Evolutionary conservation across 1,139 yeast species (phyloP), one percentile per base, ranked within the genome.

Genomic region (Diutina mesorugosa): DNA sequence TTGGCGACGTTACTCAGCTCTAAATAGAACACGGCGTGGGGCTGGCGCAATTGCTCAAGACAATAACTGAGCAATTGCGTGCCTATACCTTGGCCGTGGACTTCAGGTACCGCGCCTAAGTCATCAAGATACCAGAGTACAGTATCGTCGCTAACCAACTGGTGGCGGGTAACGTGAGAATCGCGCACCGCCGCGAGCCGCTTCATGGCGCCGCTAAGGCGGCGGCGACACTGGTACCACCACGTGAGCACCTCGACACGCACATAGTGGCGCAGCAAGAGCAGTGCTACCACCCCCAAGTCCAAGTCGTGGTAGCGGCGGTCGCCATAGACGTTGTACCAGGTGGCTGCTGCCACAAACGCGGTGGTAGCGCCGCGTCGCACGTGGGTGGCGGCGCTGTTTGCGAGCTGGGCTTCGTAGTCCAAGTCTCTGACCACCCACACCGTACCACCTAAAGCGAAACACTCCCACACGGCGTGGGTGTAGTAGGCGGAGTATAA

Each of bases 11-110:
- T 50, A 30, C 45, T 32, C 53, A 50, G 53, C 21, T 50, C 53
- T 45, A 50, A 50, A n/a, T 50, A 50, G 30, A 28, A 47, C 8
- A 30, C 30, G 8, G 29, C 35, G 29, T n/a, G 16, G 6, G 21
- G 14, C 45, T n/a, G 45, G 26, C 12, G 41, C 21, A 50, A 69
- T 56, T 65, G 63, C 16, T 65, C 66, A 54, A 69, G 59, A 56
- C 69, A 65, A 62, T 70, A 69, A 55, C 72, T 67, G 57, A 73
- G 63, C 56, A 73, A 65, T 56, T 67, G 62, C 61, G 68, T 69
- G 55, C 76, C 78, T 58, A 73, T 66, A 7, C 77, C 75, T 58
- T 70, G 70, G 56, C 78, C 77, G 60, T 71, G 68, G 72, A 72
- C 71, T 18, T 71, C 63, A 14, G 77, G 77, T 55, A 72, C 64